Base-by-base conservation (phyloP, 2,329 filamentous ascomycete species). In the Teratosphaeria nubilosa region DNA sequence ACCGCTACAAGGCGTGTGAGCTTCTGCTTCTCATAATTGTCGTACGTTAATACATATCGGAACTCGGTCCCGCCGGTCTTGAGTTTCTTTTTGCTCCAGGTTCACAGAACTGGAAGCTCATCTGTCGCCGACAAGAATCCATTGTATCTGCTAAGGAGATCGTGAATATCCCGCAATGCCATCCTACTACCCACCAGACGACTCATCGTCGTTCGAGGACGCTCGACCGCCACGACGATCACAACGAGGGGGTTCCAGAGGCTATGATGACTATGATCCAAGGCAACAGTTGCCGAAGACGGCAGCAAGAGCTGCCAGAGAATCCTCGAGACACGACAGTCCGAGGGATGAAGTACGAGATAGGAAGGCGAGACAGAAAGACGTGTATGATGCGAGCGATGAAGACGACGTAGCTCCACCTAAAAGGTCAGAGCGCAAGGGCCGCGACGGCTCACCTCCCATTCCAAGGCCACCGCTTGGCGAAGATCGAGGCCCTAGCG, bases 351-450 rank as follows among this genome's bases (percentile, higher is more conserved):
- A 48, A 48, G 41, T 48, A 48, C 41, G 41, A 48, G 20, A 48
- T 20, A 48, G 51, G 51, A 53, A 53, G 51, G n/a, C 58, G 16
- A 53, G 59, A 54, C 56, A 58, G 32, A 55, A 56, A 55, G 63
- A 66, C 37, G 62, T 58, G 3, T 69, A 68, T 58, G 65, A 68
- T 57, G 66, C 65, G 5, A 67, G 64, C 54, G 67, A 69, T 54
- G 67, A 69, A 54, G 65, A 67, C 48, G 65, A 68, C 50, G 56
- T 63, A 48, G 32, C 55, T 10, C 61, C 63, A 10, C 53, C 62
- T n/a, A 53, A 54, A 11, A 53, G 58, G 4, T 52, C 55, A 20
- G 56, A 54, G 25, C 30, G 32, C 7, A 41, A 51, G 24, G 48
- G 50, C 14, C 32, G 55, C n/a, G 31, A 50, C 27, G 60, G 55